Evolutionary conservation across 805 yeast genomes (phyloP).

Genomic region (Wickerhamomyces rabaulensis): DNA sequence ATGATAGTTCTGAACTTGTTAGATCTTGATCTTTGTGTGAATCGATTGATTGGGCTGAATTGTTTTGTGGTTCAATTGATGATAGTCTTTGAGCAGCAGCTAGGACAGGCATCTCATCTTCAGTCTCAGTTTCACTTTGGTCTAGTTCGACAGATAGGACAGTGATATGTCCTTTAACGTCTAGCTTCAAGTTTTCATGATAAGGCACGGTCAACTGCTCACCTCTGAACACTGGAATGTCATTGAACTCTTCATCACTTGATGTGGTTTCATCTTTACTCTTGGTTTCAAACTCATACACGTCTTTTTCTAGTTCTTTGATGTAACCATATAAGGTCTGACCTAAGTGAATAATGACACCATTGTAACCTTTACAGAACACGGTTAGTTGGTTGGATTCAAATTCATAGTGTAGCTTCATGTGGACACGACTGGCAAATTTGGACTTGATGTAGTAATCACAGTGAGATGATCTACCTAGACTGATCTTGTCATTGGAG

Average conservation of each 20-base stretch:
- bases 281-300: conserved; percentile 21
- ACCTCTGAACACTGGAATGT: conserved; percentile 51
- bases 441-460: conserved; percentile 43
- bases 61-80: conserved; percentile 10
- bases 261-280: conserved; percentile 5
- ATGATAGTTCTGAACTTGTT: conserved; percentile 6
- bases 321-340: conserved; percentile 30
- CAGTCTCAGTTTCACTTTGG: conserved; percentile 37
- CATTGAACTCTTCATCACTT: conserved; percentile 16
- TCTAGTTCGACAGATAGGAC: conserved; percentile 45
- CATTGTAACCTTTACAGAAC: conserved; percentile 80
- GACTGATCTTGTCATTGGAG: conserved; percentile 13
- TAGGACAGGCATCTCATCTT: conserved; percentile 5
- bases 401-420: conserved; percentile 41
- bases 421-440: conserved; percentile 64
- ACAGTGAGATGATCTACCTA: conserved; percentile 60
- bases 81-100: conserved; percentile 5
- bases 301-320: conserved; percentile 14
- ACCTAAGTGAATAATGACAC: conserved; percentile 66
- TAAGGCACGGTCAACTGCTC: conserved; percentile 66
- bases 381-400: conserved; percentile 40
- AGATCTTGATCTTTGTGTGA: neutral
- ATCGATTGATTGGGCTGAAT: neutral
- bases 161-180: conserved; percentile 62
- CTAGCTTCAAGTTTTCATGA: conserved; percentile 55